Evolutionary conservation across 2,329 filamentous ascomycete species (phyloP), one percentile per base, ranked within the genome.

Genomic region (Diaporthe australafricana): DNA sequence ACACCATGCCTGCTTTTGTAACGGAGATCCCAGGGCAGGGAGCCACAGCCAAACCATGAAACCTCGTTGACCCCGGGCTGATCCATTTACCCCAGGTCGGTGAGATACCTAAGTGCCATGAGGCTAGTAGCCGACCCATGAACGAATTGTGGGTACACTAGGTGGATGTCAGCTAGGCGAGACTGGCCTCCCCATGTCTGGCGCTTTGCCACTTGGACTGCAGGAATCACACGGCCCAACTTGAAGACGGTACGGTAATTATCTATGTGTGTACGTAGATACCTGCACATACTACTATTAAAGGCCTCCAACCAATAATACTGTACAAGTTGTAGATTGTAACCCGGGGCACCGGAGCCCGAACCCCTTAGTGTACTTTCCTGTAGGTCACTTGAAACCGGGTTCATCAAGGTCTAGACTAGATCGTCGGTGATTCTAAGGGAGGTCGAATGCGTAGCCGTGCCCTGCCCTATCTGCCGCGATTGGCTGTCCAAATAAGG

Each of bases 1-100:
- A 63, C 35, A 27, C 9, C 42, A 63, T 22, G 60, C 27, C 60
- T 50, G 42, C 45, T 63, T 63, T 63, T 63, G 60, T 63, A 48
- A 63, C 27, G 60, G 27, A 14, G 27, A 25, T 17, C 14, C 17
- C 20, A 11, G 60, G 42, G 42, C 42, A 48, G 60, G 30, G 27
- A 48, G 22, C 25, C 42, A 22, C 17, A 17, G 7, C 40, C 20
- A 63, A 27, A 63, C 42, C 40, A 63, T 48, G 57, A 47, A 63
- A 63, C 40, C 57, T 32, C 57, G 42, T 62, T 47, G 25, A 63
- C 27, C 56, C 56, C 20, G 40, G 38, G 40, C 20, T 47, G 60
- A 63, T 63, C 27, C 22, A n/a, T 11, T 32, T 25, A 63, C 60
- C 60, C 42, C 42, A 63, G 60, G 42, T 63, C 42, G 30, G 60